These are phyloP conservation scores for Mycena vitilis DNA, from an alignment of 768 basidiomycete species.

Conservation along the genomic window DNA sequence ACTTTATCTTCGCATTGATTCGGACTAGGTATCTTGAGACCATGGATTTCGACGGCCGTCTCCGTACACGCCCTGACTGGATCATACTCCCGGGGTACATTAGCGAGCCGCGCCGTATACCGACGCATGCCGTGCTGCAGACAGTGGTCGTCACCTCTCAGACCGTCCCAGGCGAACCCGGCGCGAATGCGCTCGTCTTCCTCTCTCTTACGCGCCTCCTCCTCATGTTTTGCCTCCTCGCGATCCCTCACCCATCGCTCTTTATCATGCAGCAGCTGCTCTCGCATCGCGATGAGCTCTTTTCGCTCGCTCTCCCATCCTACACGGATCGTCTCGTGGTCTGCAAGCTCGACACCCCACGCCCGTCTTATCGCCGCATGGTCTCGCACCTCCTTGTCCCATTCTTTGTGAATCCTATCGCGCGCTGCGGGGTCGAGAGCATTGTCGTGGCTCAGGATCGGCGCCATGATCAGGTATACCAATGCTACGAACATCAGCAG, in stretches of 20 bases:
- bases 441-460: neutral
- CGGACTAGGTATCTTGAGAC: constrained; percentile 3
- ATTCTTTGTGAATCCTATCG: constrained; percentile 9
- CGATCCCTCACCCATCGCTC: constrained; percentile 21
- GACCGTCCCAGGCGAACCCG: constrained; percentile 29
- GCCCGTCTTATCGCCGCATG: neutral
- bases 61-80: constrained; percentile 24
- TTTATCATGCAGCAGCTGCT: constrained; percentile 16
- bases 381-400: constrained; percentile 5
- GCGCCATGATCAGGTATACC: neutral
- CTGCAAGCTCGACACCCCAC: neutral
- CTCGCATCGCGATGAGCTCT: constrained; percentile 17
- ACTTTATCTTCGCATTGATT: constrained; percentile 29
- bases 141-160: constrained; percentile 39
- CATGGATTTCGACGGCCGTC: constrained; percentile 37
- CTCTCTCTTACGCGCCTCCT: constrained; percentile 34
- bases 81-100: constrained; percentile 41
- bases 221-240: constrained; percentile 22
- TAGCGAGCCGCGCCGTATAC: constrained; percentile 45
- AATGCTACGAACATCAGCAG: neutral
- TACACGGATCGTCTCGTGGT: constrained; percentile 2
- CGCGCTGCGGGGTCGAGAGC: constrained; percentile 2
- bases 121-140: constrained; percentile 42
- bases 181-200: constrained; percentile 39
- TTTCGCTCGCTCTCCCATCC: constrained; percentile 15